These are phyloP conservation scores for Colletotrichum sp. DNA, from an alignment of 2,329 filamentous ascomycete genomes.

Conservation along the genomic window DNA sequence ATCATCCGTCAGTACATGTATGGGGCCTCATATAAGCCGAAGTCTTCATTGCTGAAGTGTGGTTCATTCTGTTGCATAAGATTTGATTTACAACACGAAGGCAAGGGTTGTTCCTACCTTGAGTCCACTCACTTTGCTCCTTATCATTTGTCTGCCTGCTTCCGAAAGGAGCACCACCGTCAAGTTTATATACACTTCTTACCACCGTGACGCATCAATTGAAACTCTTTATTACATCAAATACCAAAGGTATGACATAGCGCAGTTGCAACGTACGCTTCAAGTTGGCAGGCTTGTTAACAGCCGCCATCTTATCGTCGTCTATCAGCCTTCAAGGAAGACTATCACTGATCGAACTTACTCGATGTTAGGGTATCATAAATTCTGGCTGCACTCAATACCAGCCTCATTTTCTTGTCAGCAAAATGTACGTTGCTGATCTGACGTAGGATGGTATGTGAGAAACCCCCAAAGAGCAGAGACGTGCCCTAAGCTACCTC, in stretches of 20 bases:
- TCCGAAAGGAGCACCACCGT: too few relatives aligned
- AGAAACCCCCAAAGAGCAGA: accelerated
- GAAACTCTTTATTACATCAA: too few relatives aligned
- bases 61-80: accelerated
- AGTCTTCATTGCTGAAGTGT: accelerated
- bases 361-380: neutral
- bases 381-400: too few relatives aligned
- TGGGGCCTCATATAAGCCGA: neutral
- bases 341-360: neutral
- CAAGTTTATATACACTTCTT: accelerated
- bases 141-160: too few relatives aligned
- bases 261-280: too few relatives aligned
- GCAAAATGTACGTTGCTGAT: too few relatives aligned
- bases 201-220: neutral
- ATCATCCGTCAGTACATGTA: neutral
- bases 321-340: neutral
- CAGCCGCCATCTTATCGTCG: neutral
- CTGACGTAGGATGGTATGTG: too few relatives aligned
- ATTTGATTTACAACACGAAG: accelerated
- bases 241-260: too few relatives aligned
- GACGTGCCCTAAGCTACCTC: neutral
- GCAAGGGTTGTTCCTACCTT: too few relatives aligned
- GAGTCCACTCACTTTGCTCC: too few relatives aligned
- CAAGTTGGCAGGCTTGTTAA: too few relatives aligned
- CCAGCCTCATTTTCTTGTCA: too few relatives aligned